Evolutionary conservation across 345 rosid genomes (phyloP), one percentile per base, ranked within the genome.

Genomic region (Corchorus capsularis): DNA sequence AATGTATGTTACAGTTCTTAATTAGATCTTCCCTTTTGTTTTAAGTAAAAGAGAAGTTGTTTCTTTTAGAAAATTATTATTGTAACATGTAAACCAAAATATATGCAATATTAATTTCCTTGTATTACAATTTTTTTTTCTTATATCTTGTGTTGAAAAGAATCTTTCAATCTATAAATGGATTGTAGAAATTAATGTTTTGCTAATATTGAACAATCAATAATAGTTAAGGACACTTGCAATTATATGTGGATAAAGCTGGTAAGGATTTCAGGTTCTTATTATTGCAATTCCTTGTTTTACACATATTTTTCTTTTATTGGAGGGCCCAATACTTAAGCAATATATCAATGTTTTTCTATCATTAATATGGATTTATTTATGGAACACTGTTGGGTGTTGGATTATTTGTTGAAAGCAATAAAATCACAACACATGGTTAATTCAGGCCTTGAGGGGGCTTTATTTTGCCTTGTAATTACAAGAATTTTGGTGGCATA

Each of bases 11-110:
- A 52, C 72, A 57, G 70, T 27, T 27, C 27, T 27, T 27, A 27
- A 27, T 52, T 20, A 54, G 73, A 43, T 69, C 63, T 62, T 56
- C 69, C 63, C 62, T 37, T 61, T 70, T 65, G 60, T 72, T 65
- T n/a, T 15, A 57, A 27, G 27, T 27, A 27, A 67, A 75, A 53
- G 79, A 68, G 76, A 66, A 41, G 64, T 32, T 72, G 7, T 72
- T 45, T 11, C 70, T 11, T 27, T 13, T 46, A 45, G 47, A 37
- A 27, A 52, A 67, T 46, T 46, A 67, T 6, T 39, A 39, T 39
- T 41, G 47, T 35, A 27, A 53, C 39, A 53, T 32, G 27, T 15
- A 12, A 17, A 70, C 50, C 27, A 52, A 34, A 27, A 22, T 60
- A 22, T 32, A 20, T 64, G 16, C 50, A 54, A 63, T 50, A 39